Evolutionary conservation across 768 basidiomycete species (phyloP), one percentile per base, ranked within the genome.

Genomic region (Tylopilus felleus): DNA sequence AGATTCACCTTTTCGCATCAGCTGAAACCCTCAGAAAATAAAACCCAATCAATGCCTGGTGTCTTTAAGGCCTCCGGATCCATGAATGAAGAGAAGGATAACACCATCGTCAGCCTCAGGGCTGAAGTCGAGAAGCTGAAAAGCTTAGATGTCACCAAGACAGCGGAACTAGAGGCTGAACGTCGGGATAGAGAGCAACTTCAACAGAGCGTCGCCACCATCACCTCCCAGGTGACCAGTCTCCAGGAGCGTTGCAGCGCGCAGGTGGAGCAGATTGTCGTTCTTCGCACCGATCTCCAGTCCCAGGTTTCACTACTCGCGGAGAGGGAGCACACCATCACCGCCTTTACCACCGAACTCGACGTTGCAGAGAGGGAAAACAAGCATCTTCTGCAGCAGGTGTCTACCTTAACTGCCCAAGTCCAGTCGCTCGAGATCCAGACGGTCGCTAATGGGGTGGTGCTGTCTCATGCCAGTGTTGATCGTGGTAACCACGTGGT

Each of bases 271-370:
- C 44, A 47, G 25, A 4, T 58, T 9, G 7, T 3, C 22, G 40
- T 39, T 4, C n/a, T 52, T 31, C 31, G 36, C 7, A 22, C 6
- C 23, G 29, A 57, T n/a, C 49, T 58, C 29, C 40, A 48, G 14
- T 10, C 13, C 23, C 49, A 29, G 22, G 27, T 29, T 6, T 49
- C 33, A 27, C 29, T 44, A 1, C 50, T 57, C 4, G 54, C 29
- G 28, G 55, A 56, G 49, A 47, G 44, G 17, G 49, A 47, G 16
- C 54, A 47, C 5, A 33, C 21, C 4, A 52, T 58, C 8, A 36
- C 27, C 9, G 45, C 47, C 29, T 29, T 52, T 16, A 35, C 29
- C 6, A 35, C 42, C 12, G 21, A 58, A 19, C 14, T 27, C 21
- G 13, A 42, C n/a, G n/a, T n/a, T n/a, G n/a, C n/a, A n/a, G n/a